Base-by-base conservation (phyloP, 257 asterid species). In the Jasminum sambac region DNA sequence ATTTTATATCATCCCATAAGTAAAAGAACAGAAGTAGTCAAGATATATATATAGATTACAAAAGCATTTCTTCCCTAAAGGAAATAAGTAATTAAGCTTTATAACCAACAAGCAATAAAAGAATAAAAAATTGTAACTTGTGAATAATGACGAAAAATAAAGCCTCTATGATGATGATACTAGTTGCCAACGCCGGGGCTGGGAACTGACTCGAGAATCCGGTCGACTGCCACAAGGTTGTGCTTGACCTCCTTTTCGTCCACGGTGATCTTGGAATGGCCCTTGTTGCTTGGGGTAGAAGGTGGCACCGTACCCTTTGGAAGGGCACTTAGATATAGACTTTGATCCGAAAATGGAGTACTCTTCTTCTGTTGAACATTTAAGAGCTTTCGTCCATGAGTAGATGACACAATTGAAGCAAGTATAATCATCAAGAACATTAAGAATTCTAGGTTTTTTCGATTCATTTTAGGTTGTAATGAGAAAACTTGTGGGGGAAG, bases 171-270 rank as follows among this genome's bases (percentile, higher is more conserved):
- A 34, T 17, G 39, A 36, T 16, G 74, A 62, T 16, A 11, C 78
- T 79, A 87, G 75, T 87, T 77, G 69, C 93, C 93, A 2, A 69
- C 80, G 59, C 87, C 88, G 66, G 93, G 93, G 67, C 90, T 83
- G 6, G 93, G 93, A 24, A 83, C 87, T 11, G 90, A 85, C 26
- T 84, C 76, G 76, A 85, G 87, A 65, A 79, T 81, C 74, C 90
- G 79, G 25, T 74, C 83, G 19, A 75, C 19, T 67, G 78, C 83
- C 26, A 83, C 64, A 34, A 87, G 86, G 82, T 83, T 87, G 73
- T 86, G 81, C 64, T 77, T 71, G 62, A 85, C 37, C 67, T 78
- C 83, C 82, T 87, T 81, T 26, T 81, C 74, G 16, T 81, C 82
- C 16, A 63, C 65, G 66, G 72, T n/a, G n/a, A n/a, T 57, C 61